These are phyloP conservation scores for Obba rivulosa DNA, from an alignment of 768 basidiomycete genomes.

Conservation along the genomic window DNA sequence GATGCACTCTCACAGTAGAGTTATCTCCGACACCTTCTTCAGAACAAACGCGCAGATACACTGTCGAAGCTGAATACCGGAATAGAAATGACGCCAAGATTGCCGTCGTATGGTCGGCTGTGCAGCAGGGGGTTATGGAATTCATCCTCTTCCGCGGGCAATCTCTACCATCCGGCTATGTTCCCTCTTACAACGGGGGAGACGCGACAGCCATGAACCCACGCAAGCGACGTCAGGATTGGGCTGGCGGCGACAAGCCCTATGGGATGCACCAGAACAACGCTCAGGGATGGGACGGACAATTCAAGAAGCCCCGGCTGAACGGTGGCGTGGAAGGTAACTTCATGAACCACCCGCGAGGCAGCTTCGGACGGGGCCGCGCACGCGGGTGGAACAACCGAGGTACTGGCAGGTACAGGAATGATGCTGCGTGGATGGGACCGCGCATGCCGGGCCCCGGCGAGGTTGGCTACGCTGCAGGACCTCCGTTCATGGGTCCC, in stretches of 20 bases:
- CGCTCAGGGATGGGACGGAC: not conserved
- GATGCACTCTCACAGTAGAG: constrained; percentile 43
- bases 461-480: constrained; percentile 4
- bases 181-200: constrained; percentile 3
- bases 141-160: constrained; percentile 51
- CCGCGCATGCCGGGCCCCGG: constrained; percentile 4
- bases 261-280: not conserved
- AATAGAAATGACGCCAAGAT: constrained; percentile 58
- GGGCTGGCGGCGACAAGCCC: not conserved
- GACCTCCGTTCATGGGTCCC: not conserved
- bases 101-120: constrained; percentile 49
- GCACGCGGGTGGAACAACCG: constrained; percentile 3
- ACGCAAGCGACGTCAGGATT: not conserved
- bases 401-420: constrained; percentile 3
- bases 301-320: constrained; percentile 4
- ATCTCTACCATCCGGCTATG: constrained; percentile 36
- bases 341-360: not conserved
- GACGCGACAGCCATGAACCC: not conserved
- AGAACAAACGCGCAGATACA: constrained; percentile 39
- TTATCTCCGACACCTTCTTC: constrained; percentile 27
- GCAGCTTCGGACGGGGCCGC: not conserved
- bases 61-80: constrained; percentile 44
- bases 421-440: not conserved
- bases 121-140: constrained; percentile 52
- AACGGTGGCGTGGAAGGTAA: constrained; percentile 1